Conservation (phyloP, 805 yeast genomes). For the Starmerella bombi region DNA sequence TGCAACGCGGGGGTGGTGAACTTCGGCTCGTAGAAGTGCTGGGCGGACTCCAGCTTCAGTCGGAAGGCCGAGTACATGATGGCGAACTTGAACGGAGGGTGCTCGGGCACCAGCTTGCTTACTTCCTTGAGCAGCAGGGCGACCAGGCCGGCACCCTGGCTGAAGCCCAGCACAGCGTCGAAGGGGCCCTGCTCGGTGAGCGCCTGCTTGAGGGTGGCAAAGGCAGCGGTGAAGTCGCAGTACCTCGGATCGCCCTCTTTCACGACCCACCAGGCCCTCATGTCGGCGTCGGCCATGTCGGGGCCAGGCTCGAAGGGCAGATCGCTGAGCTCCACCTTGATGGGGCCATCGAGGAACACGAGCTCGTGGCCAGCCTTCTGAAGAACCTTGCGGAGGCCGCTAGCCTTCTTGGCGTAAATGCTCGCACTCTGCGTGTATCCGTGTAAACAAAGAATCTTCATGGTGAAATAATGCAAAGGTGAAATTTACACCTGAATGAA, state of each 20-base stretch:
- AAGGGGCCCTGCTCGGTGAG: constrained; percentile 63
- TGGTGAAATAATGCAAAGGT: no score
- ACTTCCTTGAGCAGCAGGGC: constrained; percentile 48
- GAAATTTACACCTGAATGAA: no score
- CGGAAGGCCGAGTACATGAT: constrained; percentile 57
- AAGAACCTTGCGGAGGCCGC: constrained; percentile 72
- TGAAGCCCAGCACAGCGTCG: constrained; percentile 79
- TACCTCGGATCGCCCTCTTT: constrained; percentile 28
- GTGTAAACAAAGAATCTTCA: constrained; percentile 68
- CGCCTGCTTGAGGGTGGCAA: constrained; percentile 40
- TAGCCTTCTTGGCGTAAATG: constrained; percentile 73
- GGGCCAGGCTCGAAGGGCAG: constrained; percentile 47
- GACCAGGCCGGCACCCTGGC: constrained; percentile 87
- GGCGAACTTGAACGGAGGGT: constrained; percentile 51
- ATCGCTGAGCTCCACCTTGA: constrained; percentile 49
- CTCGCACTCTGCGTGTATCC: constrained; percentile 71
- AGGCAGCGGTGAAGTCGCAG: constrained; percentile 31
- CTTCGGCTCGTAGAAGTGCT: constrained; percentile 25
- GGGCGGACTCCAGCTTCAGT: constrained; percentile 22
- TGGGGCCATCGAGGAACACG: constrained; percentile 70
- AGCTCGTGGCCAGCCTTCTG: constrained; percentile 53
- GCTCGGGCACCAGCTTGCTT: constrained; percentile 42
- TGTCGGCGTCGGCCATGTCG: constrained; percentile 23
- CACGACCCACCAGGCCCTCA: constrained; percentile 69
- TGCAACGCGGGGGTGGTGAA: constrained; percentile 44